Evolutionary conservation across 768 basidiomycete genomes (phyloP).

Genomic region (Lentinula sp.): DNA sequence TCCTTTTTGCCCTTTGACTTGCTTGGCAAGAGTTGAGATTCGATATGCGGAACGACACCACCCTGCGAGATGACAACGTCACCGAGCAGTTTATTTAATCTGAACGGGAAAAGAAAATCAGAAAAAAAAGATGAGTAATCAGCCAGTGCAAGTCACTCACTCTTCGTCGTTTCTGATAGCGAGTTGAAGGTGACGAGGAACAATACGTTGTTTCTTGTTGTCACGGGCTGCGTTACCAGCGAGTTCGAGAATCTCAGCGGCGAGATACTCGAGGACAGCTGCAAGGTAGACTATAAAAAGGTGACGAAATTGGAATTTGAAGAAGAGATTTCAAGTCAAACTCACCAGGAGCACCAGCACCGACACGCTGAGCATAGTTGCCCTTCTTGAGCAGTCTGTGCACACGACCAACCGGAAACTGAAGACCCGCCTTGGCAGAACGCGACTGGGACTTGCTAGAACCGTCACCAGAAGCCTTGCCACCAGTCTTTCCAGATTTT

Average conservation of each 20-base stretch:
- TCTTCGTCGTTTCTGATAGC: conserved; percentile 91
- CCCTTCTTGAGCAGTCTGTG: conserved; percentile 85
- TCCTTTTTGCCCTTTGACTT: conserved; percentile 29
- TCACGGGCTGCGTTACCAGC: conserved; percentile 82
- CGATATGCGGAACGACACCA: conserved; percentile 77
- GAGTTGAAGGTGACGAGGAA: conserved; percentile 87
- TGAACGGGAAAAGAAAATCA: conserved; percentile 13
- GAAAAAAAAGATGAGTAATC: not conserved
- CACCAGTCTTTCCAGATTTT: conserved; percentile 46
- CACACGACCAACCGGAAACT: conserved; percentile 90
- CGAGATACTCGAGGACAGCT: conserved; percentile 87
- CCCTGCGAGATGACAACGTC: conserved; percentile 88
- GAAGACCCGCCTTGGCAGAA: conserved; percentile 69
- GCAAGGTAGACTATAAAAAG: conserved; percentile 69
- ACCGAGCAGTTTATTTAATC: conserved; percentile 76
- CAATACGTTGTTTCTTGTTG: conserved; percentile 91
- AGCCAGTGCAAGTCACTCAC: conserved; percentile 26
- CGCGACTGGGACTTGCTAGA: conserved; percentile 56
- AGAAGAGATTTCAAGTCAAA: not conserved
- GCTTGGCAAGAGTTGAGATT: conserved; percentile 30
- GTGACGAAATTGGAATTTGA: too few species aligned
- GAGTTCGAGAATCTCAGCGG: conserved; percentile 90
- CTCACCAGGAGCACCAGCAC: conserved; percentile 81
- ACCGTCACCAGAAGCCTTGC: conserved; percentile 40
- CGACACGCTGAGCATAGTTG: conserved; percentile 84